Evolutionary conservation across 2,329 filamentous ascomycete genomes (phyloP).

Genomic region (Metarhizium anisopliae): DNA sequence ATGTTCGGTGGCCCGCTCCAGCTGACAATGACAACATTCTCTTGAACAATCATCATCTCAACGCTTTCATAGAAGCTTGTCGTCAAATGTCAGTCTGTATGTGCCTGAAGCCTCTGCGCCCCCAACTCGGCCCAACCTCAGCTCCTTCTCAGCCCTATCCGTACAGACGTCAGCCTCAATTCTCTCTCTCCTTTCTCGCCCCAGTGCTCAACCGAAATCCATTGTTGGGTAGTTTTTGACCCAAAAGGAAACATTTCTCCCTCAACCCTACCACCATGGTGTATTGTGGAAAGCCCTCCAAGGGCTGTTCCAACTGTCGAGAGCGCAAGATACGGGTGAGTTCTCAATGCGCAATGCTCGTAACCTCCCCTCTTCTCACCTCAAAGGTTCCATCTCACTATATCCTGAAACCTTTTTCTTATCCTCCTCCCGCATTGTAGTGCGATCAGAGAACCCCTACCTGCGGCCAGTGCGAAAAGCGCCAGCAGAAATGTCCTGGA

Average conservation of each 20-base stretch:
- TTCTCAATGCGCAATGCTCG: slow-evolving; percentile 10
- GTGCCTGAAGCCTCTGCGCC: not conserved
- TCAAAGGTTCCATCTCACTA: slow-evolving; percentile 5
- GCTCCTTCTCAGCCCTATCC: not conserved
- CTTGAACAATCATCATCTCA: not conserved
- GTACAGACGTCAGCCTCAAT: not conserved
- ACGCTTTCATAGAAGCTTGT: too few relatives aligned
- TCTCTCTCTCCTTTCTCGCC: not conserved
- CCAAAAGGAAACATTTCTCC: too few relatives aligned
- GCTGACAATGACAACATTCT: too few relatives aligned
- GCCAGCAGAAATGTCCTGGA: slow-evolving; percentile 42
- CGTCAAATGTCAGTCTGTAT: not conserved
- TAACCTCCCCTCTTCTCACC: not conserved
- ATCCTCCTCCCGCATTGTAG: slow-evolving; percentile 19
- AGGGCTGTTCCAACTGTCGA: slow-evolving; percentile 46
- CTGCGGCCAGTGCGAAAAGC: slow-evolving; percentile 47
- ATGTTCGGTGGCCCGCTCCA: too few relatives aligned
- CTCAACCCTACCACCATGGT: slow-evolving; percentile 31
- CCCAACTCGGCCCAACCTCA: not conserved
- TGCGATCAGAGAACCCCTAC: slow-evolving; percentile 43
- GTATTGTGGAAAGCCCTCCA: slow-evolving; percentile 49
- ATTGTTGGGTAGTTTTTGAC: too few relatives aligned
- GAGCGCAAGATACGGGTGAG: slow-evolving; percentile 47
- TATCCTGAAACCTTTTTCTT: not conserved
- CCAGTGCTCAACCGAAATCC: not conserved